Percentiles rank a stretch among this genome's conserved stretches.
phyloP scores from a whole-genome alignment of 108 stramenopile genomes.

The Nitzschia palea region DNA sequence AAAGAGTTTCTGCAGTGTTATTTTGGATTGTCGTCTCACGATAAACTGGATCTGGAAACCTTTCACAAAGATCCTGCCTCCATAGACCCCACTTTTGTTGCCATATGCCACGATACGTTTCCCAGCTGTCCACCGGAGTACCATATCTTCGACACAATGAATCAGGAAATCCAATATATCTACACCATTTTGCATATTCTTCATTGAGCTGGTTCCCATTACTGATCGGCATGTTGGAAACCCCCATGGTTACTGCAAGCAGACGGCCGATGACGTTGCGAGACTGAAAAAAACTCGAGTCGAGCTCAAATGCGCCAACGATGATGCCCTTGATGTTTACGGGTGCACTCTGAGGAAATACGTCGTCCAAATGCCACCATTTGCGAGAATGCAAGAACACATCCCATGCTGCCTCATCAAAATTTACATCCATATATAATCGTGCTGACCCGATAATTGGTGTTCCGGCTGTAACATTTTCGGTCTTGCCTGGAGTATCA shows the following conservation, averaged over 20 bases:
- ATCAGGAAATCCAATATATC: constrained; percentile 2
- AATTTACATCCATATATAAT: constrained; percentile 27
- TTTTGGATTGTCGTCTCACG: too few relatives aligned
- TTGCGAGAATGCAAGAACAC: constrained; percentile 21
- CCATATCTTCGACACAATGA: constrained; percentile 17
- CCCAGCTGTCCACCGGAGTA: neutral
- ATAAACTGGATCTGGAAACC: too few relatives aligned
- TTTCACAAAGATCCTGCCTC: constrained; percentile 9
- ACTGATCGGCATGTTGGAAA: constrained; percentile 11
- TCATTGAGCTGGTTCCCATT: constrained; percentile 8
- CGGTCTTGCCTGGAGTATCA: constrained; percentile 11
- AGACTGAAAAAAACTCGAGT: constrained; percentile 3
- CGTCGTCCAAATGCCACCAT: constrained; percentile 4
- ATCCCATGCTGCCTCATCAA: constrained; percentile 19
- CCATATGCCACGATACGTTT: too few relatives aligned
- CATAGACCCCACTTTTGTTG: constrained; percentile 18
- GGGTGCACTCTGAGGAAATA: constrained; percentile 7
- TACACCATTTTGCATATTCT: constrained; percentile 1
- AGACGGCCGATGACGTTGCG: constrained; percentile 30
- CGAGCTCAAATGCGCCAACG: constrained; percentile 20
- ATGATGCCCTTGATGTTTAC: constrained; percentile 16
- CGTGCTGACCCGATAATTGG: constrained; percentile 10
- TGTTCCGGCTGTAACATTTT: neutral
- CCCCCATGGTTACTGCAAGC: constrained; percentile 31
- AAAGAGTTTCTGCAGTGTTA: too few relatives aligned